phyloP scores from a whole-genome alignment of 495 filamentous ascomycete species.

The Aspergillus ellipticus region DNA sequence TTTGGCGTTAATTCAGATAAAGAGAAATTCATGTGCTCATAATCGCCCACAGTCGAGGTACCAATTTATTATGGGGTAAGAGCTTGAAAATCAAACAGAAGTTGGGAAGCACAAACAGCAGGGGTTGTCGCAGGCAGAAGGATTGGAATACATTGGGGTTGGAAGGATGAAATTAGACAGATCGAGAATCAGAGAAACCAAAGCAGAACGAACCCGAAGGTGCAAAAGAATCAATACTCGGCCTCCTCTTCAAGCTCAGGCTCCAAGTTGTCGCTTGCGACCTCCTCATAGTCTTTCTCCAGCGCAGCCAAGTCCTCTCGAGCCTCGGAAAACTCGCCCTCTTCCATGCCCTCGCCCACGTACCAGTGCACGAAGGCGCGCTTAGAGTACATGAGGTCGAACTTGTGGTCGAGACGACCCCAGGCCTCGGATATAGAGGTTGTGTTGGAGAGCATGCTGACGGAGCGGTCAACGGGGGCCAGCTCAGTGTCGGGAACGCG shows the following conservation, averaged over 20 bases:
- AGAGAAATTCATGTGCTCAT: not conserved
- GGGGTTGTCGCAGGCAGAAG: slow-evolving; percentile 29
- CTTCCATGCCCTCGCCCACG: slow-evolving; percentile 94
- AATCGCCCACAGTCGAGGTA: slow-evolving; percentile 6
- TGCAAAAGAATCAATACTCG: slow-evolving; percentile 58
- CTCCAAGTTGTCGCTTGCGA: slow-evolving; percentile 68
- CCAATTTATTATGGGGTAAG: slow-evolving; percentile 12
- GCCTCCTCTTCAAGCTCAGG: slow-evolving; percentile 54
- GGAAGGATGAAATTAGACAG: slow-evolving; percentile 15
- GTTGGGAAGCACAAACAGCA: slow-evolving; percentile 27
- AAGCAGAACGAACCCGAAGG: slow-evolving; percentile 1
- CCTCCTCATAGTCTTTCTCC: slow-evolving; percentile 91
- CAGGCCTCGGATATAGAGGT: slow-evolving; percentile 90
- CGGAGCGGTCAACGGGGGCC: slow-evolving; percentile 78
- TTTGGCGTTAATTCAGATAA: not conserved
- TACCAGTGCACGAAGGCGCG: slow-evolving; percentile 96
- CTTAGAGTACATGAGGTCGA: slow-evolving; percentile 97
- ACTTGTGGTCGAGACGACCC: slow-evolving; percentile 86
- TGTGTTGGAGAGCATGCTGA: slow-evolving; percentile 90
- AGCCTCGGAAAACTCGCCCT: slow-evolving; percentile 89
- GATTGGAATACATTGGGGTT: slow-evolving; percentile 17
- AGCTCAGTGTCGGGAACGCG: slow-evolving; percentile 75
- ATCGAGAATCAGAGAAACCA: slow-evolving; percentile 23
- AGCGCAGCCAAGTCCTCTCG: slow-evolving; percentile 86
- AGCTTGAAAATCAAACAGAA: slow-evolving; percentile 12